Evolutionary conservation across 192 early-diverging fungal species (phyloP).

Genomic region (Dispira simplex): DNA sequence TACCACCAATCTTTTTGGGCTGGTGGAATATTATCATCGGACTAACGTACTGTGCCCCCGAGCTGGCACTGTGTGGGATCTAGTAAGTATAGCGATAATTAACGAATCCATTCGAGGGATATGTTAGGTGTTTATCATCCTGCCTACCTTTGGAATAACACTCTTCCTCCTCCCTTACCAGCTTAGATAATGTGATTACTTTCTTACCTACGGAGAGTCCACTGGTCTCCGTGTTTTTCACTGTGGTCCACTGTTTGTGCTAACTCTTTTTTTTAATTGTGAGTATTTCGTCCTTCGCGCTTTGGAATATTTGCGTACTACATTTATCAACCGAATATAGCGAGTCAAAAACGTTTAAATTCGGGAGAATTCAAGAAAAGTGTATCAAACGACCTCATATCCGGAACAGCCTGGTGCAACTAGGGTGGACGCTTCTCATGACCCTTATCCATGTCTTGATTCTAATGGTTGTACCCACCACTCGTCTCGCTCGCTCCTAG

Average conservation of each 20-base stretch:
- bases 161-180: neutral
- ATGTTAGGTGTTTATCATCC: neutral
- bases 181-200: neutral
- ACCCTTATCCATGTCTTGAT: neutral
- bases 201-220: neutral
- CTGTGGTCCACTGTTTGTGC: neutral
- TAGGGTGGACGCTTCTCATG: neutral
- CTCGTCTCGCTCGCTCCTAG: neutral
- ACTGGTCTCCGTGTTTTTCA: neutral
- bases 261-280: neutral
- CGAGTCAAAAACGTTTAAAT: neutral
- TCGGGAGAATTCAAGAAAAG: neutral
- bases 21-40: constrained; percentile 8
- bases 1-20: neutral
- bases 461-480: neutral
- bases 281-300: no score
- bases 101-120: neutral
- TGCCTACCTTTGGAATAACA: neutral
- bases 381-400: neutral
- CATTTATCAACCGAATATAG: neutral
- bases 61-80: neutral
- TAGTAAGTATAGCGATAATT: neutral
- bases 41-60: neutral
- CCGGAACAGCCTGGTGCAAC: neutral
- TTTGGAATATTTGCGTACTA: no score